Conservation (phyloP, 2,329 filamentous ascomycete species). For the Colletotrichum coccodes region DNA sequence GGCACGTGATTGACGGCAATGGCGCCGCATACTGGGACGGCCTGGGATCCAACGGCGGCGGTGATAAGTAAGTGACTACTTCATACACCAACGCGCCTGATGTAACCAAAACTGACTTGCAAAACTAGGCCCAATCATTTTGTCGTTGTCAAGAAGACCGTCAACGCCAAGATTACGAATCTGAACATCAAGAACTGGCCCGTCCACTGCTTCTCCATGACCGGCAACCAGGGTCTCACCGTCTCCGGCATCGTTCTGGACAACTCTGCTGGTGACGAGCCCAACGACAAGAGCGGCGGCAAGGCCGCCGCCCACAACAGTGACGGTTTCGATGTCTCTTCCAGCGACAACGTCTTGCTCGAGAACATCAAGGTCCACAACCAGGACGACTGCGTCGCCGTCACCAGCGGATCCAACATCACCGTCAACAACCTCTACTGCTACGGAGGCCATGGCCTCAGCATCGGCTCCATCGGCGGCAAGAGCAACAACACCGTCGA, state of each 20-base stretch:
- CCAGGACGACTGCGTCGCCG: conserved; percentile 56
- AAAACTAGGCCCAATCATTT: conserved; percentile 23
- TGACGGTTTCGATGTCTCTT: conserved; percentile 54
- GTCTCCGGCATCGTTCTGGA: conserved; percentile 17
- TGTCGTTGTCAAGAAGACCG: conserved; percentile 28
- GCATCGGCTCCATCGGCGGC: conserved; percentile 56
- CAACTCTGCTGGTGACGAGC: conserved; percentile 27
- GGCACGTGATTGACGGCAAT: conserved; percentile 28
- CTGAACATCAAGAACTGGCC: conserved; percentile 33
- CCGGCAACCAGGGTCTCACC: conserved; percentile 19
- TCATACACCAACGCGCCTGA: not conserved
- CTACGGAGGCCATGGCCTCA: conserved; percentile 57
- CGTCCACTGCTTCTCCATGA: conserved; percentile 30
- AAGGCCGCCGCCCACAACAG: conserved; percentile 48
- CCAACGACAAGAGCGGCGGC: conserved; percentile 22
- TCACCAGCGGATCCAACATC: conserved; percentile 53
- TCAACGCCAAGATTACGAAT: conserved; percentile 21
- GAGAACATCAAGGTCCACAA: conserved; percentile 48
- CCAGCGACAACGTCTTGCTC: conserved; percentile 48
- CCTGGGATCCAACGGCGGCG: conserved; percentile 28
- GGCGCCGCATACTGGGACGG: conserved; percentile 30
- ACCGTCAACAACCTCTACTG: conserved; percentile 53
- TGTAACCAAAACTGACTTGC: not conserved
- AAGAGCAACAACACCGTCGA: conserved; percentile 49
- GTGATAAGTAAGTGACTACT: conserved; percentile 6